Evolutionary conservation across 2,329 filamentous ascomycete species (phyloP).

Genomic region (Akanthomyces muscarius): DNA sequence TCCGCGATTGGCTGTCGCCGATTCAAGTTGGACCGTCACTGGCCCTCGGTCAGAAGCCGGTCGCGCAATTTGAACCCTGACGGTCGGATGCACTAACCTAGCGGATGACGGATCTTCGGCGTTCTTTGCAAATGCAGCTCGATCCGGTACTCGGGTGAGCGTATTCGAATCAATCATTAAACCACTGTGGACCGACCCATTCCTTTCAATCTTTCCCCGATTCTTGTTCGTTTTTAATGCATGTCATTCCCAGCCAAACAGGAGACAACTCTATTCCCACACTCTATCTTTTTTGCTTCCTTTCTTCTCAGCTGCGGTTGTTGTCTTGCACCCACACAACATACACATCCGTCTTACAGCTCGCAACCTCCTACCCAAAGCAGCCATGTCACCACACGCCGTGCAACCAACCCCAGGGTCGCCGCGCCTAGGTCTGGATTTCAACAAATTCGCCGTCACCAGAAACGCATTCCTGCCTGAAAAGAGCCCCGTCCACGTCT

Average conservation of each 20-base stretch:
- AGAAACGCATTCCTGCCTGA: conserved; percentile 74
- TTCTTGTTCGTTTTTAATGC: conserved; percentile 3
- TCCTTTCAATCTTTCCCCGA: neutral
- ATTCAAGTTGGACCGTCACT: neutral
- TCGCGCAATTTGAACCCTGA: neutral
- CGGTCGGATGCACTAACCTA: conserved; percentile 10
- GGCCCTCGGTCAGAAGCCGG: conserved; percentile 7
- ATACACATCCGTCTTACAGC: neutral
- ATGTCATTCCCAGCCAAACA: neutral
- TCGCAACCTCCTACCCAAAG: neutral
- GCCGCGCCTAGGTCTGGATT: conserved; percentile 24
- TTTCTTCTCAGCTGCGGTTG: too few species aligned
- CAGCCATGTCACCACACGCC: conserved; percentile 43
- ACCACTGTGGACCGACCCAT: conserved; percentile 2
- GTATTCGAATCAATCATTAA: neutral
- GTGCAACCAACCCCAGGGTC: conserved; percentile 23
- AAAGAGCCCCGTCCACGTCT: conserved; percentile 57
- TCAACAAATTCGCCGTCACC: conserved; percentile 37
- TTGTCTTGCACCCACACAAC: too few species aligned
- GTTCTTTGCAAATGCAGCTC: neutral
- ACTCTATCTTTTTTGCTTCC: neutral
- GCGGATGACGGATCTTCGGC: conserved; percentile 14
- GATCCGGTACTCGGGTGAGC: conserved; percentile 2
- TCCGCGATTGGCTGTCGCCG: neutral
- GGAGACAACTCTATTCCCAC: neutral